These are phyloP conservation scores for Trichophaea hybrida DNA, from an alignment of 2,329 filamentous ascomycete genomes.

Conservation along the genomic window DNA sequence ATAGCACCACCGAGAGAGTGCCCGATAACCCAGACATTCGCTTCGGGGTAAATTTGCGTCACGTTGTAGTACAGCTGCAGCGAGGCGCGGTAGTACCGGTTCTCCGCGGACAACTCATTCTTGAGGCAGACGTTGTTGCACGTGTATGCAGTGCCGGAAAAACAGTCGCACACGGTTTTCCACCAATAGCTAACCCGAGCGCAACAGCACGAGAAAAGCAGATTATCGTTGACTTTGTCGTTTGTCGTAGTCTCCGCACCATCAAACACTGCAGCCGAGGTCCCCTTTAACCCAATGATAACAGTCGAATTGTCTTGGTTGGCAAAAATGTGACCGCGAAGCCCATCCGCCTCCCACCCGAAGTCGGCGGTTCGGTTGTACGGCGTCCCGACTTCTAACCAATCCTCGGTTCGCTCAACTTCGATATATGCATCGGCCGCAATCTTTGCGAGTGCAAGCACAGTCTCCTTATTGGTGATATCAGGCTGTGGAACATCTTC, in stretches of 20 bases:
- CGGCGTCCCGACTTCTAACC: conserved; percentile 62
- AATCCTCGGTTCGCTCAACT: conserved; percentile 55
- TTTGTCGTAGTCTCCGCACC: conserved; percentile 95
- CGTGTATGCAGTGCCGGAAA: conserved; percentile 59
- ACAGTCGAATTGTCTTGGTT: conserved; percentile 75
- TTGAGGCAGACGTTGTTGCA: conserved; percentile 87
- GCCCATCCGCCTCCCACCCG: conserved; percentile 79
- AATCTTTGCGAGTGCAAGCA: conserved; percentile 76
- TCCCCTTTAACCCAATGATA: conserved; percentile 86
- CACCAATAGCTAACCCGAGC: conserved; percentile 45
- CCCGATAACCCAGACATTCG: conserved; percentile 77
- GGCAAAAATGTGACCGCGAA: conserved; percentile 83
- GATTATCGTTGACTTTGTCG: conserved; percentile 94
- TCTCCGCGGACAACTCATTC: conserved; percentile 61
- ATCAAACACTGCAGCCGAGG: conserved; percentile 78
- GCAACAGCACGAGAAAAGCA: conserved; percentile 97
- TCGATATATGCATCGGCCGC: conserved; percentile 78
- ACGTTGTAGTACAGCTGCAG: conserved; percentile 86
- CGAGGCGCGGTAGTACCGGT: conserved; percentile 80
- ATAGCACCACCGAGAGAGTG: conserved; percentile 88
- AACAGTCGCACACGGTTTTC: conserved; percentile 87
- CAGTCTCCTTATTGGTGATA: conserved; percentile 67
- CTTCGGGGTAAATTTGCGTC: conserved; percentile 68
- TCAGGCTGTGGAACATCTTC: conserved; percentile 70
- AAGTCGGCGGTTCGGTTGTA: conserved; percentile 84